phyloP scores from a whole-genome alignment of 2,329 filamentous ascomycete species.

The Pseudogymnoascus sp. region DNA sequence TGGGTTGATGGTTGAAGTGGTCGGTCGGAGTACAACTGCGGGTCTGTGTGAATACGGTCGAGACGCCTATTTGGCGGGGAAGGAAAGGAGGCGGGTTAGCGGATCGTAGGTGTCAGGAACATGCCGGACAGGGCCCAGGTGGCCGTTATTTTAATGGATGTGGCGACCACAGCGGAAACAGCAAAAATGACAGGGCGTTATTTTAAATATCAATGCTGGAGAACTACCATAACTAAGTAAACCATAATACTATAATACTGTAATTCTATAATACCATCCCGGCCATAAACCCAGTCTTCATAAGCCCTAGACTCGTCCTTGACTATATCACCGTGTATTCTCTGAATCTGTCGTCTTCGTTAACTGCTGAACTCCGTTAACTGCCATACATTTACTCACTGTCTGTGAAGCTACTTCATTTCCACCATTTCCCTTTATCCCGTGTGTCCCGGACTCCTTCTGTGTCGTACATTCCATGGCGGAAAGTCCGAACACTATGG shows the following conservation, averaged over 20 bases:
- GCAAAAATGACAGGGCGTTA: neutral
- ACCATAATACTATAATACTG: neutral
- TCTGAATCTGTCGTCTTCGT: neutral
- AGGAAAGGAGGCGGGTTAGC: neutral
- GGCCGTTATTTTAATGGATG: neutral
- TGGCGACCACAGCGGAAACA: neutral
- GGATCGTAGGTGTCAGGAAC: neutral
- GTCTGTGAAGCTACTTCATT: neutral
- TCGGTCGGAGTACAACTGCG: neutral
- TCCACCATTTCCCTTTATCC: neutral
- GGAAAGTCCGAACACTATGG: neutral
- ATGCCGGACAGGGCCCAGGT: neutral
- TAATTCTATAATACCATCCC: neutral
- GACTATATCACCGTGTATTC: neutral
- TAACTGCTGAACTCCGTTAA: no score
- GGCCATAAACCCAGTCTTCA: neutral
- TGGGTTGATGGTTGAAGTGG: neutral
- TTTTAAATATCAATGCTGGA: neutral
- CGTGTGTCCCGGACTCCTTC: neutral
- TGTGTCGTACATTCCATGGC: neutral
- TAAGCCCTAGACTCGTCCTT: neutral
- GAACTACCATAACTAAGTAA: neutral
- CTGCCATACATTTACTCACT: neutral
- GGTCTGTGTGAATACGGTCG: slow-evolving; percentile 1
- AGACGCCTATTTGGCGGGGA: slow-evolving; percentile 5